Conservation (phyloP, 2,329 filamentous ascomycete species). For the Phyllosticta ampelicida region DNA sequence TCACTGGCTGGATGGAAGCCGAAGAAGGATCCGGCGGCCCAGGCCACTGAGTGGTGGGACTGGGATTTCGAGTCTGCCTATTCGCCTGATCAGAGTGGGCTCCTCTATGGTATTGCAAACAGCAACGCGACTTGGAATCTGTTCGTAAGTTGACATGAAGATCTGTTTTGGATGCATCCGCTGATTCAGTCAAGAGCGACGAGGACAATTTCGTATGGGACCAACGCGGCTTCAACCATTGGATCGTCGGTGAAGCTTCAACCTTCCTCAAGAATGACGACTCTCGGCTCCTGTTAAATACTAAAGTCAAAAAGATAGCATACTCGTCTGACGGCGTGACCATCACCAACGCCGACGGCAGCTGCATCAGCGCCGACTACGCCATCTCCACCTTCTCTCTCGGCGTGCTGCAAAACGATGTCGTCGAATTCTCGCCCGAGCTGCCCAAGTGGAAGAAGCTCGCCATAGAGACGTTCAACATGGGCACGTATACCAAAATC, state of each 20-base stretch:
- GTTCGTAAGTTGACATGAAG: constrained; percentile 27
- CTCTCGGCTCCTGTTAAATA: constrained; percentile 46
- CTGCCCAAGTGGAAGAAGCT: constrained; percentile 55
- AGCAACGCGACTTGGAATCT: constrained; percentile 54
- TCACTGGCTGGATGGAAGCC: constrained; percentile 54
- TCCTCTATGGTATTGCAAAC: constrained; percentile 45
- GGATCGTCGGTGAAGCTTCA: constrained; percentile 46
- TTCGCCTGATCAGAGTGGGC: constrained; percentile 45
- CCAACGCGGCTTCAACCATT: constrained; percentile 49
- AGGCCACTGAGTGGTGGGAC: constrained; percentile 51
- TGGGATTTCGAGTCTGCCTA: constrained; percentile 48
- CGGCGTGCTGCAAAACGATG: constrained; percentile 54
- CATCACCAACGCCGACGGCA: constrained; percentile 42
- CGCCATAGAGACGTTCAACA: constrained; percentile 53
- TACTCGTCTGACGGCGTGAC: constrained; percentile 45
- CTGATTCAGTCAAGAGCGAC: constrained; percentile 24
- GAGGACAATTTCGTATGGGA: constrained; percentile 53
- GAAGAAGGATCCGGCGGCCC: constrained; percentile 42
- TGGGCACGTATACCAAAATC: constrained; percentile 65
- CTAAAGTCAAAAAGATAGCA: constrained; percentile 43
- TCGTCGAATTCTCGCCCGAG: constrained; percentile 46
- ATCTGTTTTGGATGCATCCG: not conserved
- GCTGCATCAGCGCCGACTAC: constrained; percentile 48
- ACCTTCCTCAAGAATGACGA: constrained; percentile 49
- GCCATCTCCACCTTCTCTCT: constrained; percentile 59